Evolutionary conservation across 768 basidiomycete genomes (phyloP), one percentile per base, ranked within the genome.

Genomic region (Suillus americanus): DNA sequence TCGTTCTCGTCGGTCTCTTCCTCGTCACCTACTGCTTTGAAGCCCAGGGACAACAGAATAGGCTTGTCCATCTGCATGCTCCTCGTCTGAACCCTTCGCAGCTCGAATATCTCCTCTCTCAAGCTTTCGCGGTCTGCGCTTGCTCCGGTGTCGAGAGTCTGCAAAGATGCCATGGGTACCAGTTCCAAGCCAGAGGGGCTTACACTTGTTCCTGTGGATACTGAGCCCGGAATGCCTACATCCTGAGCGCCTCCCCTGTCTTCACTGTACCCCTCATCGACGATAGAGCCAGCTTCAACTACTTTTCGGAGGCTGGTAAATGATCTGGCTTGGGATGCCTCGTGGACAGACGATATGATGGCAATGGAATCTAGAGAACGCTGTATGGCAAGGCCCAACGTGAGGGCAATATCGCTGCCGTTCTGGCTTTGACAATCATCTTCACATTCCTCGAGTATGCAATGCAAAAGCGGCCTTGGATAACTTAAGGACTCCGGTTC

Each of bases 31-130:
- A 64, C 38, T 25, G 28, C 55, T 56, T 65, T 71, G 25, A 66
- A 45, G 61, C 69, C 64, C 66, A 81, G 65, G 16, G 78, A 73
- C 38, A 85, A 67, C 33, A 85, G 68, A 54, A 82, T 74, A 5
- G 80, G 83, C 70, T 78, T 80, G 72, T 83, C 81, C 65, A 84
- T 75, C 68, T 83, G 81, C 70, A 86, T 74, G 65, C 83, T 86
- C 69, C 78, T 81, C 55, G 82, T 80, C 56, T 81, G 83, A 3
- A 77, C 84, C 14, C 82, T 78, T 66, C 77, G 78, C 53, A 84
- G 74, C 65, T 85, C 83, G 66, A 81, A 83, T 2, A 72, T 72
- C 60, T 74, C 77, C n/a, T 76, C 77, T 23, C 68, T 53, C 25
- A 68, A 57, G 28, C 75, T 69, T 28, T 57, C 64, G 16, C 54